phyloP scores from a whole-genome alignment of 345 rosid species.

The Eucalyptus pauciflora region DNA sequence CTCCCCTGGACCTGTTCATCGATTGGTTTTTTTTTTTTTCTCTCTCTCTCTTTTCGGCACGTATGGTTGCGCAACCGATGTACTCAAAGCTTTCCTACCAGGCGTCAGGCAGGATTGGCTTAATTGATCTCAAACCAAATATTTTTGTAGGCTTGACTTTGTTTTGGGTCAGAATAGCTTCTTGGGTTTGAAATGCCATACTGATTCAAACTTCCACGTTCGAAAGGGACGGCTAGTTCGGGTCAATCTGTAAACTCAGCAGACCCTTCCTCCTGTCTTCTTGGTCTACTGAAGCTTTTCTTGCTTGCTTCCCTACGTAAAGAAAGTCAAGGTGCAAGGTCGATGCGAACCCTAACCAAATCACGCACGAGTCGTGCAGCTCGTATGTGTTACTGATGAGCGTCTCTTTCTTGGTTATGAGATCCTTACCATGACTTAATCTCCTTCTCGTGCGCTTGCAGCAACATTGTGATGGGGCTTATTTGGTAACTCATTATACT shows the following conservation, averaged over 20 bases:
- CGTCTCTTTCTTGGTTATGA: neutral
- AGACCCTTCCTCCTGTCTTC: neutral
- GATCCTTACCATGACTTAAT: no score
- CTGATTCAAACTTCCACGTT: neutral
- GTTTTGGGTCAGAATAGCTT: neutral
- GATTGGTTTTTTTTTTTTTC: neutral
- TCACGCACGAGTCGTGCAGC: neutral
- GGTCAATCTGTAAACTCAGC: neutral
- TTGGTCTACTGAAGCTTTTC: neutral
- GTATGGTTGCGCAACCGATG: neutral
- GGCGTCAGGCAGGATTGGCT: neutral
- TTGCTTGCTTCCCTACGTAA: neutral
- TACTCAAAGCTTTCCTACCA: neutral
- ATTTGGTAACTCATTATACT: neutral
- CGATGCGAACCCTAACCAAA: neutral
- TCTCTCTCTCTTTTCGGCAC: accelerated
- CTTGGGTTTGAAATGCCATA: neutral
- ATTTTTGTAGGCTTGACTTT: neutral
- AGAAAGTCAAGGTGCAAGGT: neutral
- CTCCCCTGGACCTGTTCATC: neutral
- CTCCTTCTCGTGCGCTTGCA: neutral
- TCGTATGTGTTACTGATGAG: neutral
- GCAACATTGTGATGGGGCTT: neutral
- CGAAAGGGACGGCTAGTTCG: neutral
- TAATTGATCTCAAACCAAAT: neutral